Evolutionary conservation across 2,329 filamentous ascomycete species (phyloP).

Genomic region (Neodidymelliopsis sp.): DNA sequence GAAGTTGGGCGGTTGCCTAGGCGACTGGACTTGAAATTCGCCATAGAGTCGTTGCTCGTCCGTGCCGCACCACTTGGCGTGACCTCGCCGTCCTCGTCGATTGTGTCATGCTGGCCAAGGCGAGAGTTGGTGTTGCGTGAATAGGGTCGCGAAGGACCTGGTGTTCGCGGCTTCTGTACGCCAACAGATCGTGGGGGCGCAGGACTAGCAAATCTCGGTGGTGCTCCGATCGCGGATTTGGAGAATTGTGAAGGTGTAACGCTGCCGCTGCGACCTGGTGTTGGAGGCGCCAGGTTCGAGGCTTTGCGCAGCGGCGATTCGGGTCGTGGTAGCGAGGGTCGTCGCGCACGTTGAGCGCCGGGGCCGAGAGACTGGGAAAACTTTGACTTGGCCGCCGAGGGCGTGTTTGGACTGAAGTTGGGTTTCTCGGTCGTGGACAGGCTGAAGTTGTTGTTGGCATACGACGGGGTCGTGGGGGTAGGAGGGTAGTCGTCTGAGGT

Average conservation of each 20-base stretch:
- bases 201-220: slow-evolving; percentile 68
- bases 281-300: slow-evolving; percentile 44
- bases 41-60: slow-evolving; percentile 60
- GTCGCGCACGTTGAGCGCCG: slow-evolving; percentile 67
- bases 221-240: slow-evolving; percentile 61
- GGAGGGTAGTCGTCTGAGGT: slow-evolving; percentile 65
- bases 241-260: slow-evolving; percentile 62
- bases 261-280: slow-evolving; percentile 62
- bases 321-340: slow-evolving; percentile 83
- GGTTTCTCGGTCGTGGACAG: slow-evolving; percentile 62
- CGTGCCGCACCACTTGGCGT: slow-evolving; percentile 62
- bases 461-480: slow-evolving; percentile 73
- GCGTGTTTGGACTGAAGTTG: slow-evolving; percentile 56
- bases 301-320: slow-evolving; percentile 82
- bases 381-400: slow-evolving; percentile 77
- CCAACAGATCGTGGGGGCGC: slow-evolving; percentile 66
- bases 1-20: slow-evolving; percentile 42
- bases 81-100: slow-evolving; percentile 50
- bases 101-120: slow-evolving; percentile 52
- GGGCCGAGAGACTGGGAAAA: slow-evolving; percentile 91
- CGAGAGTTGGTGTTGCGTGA: slow-evolving; percentile 57
- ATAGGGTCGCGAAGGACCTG: slow-evolving; percentile 54
- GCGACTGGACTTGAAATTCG: slow-evolving; percentile 51
- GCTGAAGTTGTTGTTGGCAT: slow-evolving; percentile 60
- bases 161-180: slow-evolving; percentile 56